A percentile compares a stretch with the other conserved stretches of the same genome.
Conservation (phyloP, 768 basidiomycete genomes). For the Pleurotus cornucopiae region DNA sequence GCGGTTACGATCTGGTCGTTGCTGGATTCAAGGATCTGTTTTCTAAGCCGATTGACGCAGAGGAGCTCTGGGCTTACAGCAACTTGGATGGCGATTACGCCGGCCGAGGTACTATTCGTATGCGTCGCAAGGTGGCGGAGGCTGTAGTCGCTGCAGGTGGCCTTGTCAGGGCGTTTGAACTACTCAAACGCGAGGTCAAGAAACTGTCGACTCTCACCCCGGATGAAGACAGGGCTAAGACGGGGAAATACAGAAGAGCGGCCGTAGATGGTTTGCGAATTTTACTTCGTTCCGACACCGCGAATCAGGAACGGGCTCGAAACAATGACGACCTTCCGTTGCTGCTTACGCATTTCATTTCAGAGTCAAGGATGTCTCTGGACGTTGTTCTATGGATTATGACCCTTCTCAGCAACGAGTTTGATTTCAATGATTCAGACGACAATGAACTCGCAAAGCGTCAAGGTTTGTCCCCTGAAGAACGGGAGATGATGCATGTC, state of each 20-base stretch:
- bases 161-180: slow-evolving; percentile 6
- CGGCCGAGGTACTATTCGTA: neutral
- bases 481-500: slow-evolving; percentile 4
- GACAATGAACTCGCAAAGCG: slow-evolving; percentile 4
- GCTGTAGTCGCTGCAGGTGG: slow-evolving; percentile 18
- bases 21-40: slow-evolving; percentile 11
- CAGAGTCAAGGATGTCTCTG: slow-evolving; percentile 10
- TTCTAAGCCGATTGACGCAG: neutral
- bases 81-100: slow-evolving; percentile 9
- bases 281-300: slow-evolving; percentile 13
- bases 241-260: slow-evolving; percentile 1
- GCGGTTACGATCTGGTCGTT: slow-evolving; percentile 13
- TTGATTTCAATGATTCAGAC: neutral
- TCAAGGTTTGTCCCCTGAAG: neutral
- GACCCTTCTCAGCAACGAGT: slow-evolving; percentile 4
- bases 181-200: slow-evolving; percentile 8
- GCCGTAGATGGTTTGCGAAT: slow-evolving; percentile 13
- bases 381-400: slow-evolving; percentile 11
- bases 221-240: neutral
- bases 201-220: neutral
- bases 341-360: slow-evolving; percentile 10
- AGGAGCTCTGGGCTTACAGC: slow-evolving; percentile 14
- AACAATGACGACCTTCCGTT: slow-evolving; percentile 9
- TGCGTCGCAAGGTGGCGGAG: slow-evolving; percentile 9
- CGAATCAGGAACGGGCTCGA: slow-evolving; percentile 10